Evolutionary conservation across 495 filamentous ascomycete species (phyloP), one percentile per base, ranked within the genome.

Genomic region (Xylaria grammica): DNA sequence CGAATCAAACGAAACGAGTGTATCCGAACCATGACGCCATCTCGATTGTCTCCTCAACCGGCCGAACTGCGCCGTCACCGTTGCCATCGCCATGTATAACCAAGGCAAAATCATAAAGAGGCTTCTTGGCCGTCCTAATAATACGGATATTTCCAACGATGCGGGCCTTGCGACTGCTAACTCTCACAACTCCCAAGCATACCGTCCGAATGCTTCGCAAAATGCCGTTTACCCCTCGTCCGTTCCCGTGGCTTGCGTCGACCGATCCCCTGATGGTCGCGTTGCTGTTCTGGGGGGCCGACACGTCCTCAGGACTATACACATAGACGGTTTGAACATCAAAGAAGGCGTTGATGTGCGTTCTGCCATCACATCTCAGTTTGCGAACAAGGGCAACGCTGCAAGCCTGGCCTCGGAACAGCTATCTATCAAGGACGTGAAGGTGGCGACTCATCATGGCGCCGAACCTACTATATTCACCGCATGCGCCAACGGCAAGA

Each of bases 271-370:
- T 36, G 85, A 90, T 68, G 84, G 88, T 66, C 90, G 87, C 52
- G 86, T 89, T 75, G 93, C 90, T 46, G 84, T 97, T 9, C 82
- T 97, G 67, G 93, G 88, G 19, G 92, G 93, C 29, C 87, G 89
- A 63, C 89, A 96, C 67, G 87, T 96, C 49, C 86, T 97, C 68
- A 94, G 94, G 76, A 96, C 90, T 4, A 84, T 97, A 63, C 84
- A 81, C 42, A 83, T 96, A 46, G 85, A 89, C 58, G 88, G 89
- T 20, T 80, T 91, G 58, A 81, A 79, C 27, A 89, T 91, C 59
- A 86, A 83, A 22, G 92, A 96, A 66, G 90, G 91, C 42, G 79
- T 90, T 73, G 93, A 97, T 74, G 81, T 97, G 64, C 90, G 91
- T 65, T 82, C 89, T 65, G 82, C 87, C n/a, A 88, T 96, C 65